Conservation (phyloP, 768 basidiomycete genomes). For the Phaffia tasmanica region DNA sequence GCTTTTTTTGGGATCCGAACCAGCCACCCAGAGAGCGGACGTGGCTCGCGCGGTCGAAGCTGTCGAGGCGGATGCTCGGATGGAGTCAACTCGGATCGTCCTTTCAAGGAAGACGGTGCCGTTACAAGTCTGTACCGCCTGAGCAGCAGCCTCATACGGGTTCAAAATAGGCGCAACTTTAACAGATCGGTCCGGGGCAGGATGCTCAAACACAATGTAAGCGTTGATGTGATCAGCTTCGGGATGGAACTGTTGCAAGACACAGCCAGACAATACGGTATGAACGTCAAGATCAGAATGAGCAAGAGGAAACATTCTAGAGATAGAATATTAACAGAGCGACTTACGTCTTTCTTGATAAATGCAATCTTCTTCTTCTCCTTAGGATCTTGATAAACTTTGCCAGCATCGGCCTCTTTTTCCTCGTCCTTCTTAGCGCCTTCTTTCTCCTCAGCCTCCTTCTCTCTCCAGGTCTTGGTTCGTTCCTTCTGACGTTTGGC, state of each 20-base stretch:
- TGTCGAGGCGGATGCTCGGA: constrained; percentile 40
- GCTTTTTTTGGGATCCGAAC: constrained; percentile 61
- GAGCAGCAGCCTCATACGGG: constrained; percentile 51
- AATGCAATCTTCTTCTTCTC: constrained; percentile 92
- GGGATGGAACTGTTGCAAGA: constrained; percentile 53
- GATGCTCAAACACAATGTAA: constrained; percentile 82
- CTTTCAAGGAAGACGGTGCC: constrained; percentile 63
- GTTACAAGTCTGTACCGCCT: constrained; percentile 53
- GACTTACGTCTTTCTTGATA: constrained; percentile 59
- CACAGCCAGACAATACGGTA: no score
- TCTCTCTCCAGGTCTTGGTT: constrained; percentile 35
- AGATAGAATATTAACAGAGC: neutral
- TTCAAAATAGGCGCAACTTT: constrained; percentile 39
- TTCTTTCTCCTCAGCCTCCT: constrained; percentile 37
- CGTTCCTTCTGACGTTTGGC: constrained; percentile 36
- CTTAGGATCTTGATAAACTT: constrained; percentile 60
- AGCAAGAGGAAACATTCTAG: neutral
- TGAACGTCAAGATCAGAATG: neutral
- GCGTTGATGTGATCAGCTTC: constrained; percentile 66
- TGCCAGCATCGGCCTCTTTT: constrained; percentile 34
- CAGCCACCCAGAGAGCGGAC: constrained; percentile 36
- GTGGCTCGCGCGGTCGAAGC: constrained; percentile 29
- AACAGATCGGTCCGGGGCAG: constrained; percentile 35
- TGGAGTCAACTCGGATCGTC: constrained; percentile 66
- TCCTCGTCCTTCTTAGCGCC: constrained; percentile 41